Conservation (phyloP, 2,329 filamentous ascomycete genomes). For the Chrysoporthe cubensis region DNA sequence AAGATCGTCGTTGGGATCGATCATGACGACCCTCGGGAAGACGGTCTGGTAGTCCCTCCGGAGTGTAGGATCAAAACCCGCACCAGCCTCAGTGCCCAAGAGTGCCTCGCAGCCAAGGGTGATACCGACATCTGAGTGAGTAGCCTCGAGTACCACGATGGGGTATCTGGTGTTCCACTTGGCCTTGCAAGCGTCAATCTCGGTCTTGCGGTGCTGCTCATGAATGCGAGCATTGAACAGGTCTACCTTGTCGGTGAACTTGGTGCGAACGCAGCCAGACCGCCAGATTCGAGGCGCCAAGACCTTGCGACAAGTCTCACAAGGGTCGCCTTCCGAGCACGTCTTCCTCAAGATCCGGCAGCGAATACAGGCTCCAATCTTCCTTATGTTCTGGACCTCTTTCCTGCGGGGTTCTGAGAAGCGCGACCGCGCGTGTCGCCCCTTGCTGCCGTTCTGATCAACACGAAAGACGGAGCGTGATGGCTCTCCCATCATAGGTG, state of each 20-base stretch:
- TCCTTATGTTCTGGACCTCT: conserved; percentile 67
- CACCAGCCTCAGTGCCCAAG: conserved; percentile 41
- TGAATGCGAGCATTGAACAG: conserved; percentile 68
- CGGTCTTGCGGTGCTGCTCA: conserved; percentile 63
- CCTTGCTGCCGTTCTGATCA: conserved; percentile 53
- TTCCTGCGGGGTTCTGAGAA: conserved; percentile 63
- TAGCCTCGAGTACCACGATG: conserved; percentile 58
- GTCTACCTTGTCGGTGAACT: conserved; percentile 64
- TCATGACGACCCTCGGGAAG: conserved; percentile 53
- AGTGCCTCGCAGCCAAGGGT: conserved; percentile 49
- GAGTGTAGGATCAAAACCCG: conserved; percentile 41
- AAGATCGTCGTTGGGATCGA: conserved; percentile 65
- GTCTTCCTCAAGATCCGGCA: conserved; percentile 70
- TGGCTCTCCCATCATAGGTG: conserved; percentile 24
- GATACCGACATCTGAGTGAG: conserved; percentile 57
- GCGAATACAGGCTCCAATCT: conserved; percentile 67
- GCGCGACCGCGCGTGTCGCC: conserved; percentile 58
- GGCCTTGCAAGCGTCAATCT: conserved; percentile 59
- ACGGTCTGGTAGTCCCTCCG: conserved; percentile 39
- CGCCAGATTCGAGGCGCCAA: conserved; percentile 68
- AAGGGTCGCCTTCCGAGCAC: conserved; percentile 66
- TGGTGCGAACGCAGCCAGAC: conserved; percentile 64
- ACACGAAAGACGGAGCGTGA: conserved; percentile 52
- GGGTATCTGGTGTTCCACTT: conserved; percentile 53
- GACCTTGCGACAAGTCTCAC: conserved; percentile 66